phyloP scores from a whole-genome alignment of 2,329 filamentous ascomycete genomes.

The Ophiostoma ulmi region DNA sequence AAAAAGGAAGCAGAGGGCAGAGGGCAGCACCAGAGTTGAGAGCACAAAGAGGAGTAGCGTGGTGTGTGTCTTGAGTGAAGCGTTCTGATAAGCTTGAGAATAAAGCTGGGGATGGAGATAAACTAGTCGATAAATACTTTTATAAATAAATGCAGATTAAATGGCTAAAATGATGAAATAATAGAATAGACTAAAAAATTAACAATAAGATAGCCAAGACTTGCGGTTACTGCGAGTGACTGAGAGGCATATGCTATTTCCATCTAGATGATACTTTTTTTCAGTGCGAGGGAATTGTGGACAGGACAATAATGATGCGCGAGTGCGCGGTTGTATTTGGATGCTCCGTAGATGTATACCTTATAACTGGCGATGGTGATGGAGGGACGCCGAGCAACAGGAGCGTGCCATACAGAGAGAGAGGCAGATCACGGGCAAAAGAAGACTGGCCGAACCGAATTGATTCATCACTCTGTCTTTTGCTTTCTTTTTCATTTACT shows the following conservation, averaged over 20 bases:
- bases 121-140: background rate
- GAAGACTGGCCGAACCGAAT: no score
- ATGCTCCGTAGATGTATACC: background rate
- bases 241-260: background rate
- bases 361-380: background rate
- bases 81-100: constrained; percentile 13
- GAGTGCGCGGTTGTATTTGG: background rate
- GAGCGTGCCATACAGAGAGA: background rate
- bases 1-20: background rate
- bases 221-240: no score
- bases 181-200: constrained; percentile 4
- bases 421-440: no score
- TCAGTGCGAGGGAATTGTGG: background rate
- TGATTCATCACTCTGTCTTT: no score
- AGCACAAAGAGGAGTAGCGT: background rate
- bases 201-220: no score
- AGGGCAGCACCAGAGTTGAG: background rate
- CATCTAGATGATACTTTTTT: background rate
- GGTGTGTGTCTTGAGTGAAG: background rate
- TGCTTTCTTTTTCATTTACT: background rate
- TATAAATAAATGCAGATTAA: background rate
- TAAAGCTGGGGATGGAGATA: constrained; percentile 3
- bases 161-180: background rate
- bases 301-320: background rate
- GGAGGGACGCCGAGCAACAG: background rate